Percentiles rank a stretch among this genome's conserved stretches.
Conservation (phyloP, 768 basidiomycete species). For the Termitomyces titanicus region DNA sequence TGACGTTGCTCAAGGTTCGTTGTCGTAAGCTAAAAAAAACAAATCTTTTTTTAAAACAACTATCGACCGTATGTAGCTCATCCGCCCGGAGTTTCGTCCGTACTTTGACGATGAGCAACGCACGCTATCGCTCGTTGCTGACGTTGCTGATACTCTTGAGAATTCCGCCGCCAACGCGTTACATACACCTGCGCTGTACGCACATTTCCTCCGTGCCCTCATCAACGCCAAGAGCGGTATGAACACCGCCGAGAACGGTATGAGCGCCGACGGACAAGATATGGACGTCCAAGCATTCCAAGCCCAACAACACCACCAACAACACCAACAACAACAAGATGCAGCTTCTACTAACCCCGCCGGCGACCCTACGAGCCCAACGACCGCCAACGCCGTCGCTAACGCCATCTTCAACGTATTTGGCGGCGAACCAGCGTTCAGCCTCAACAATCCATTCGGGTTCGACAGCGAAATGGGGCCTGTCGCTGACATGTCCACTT, state of each 20-base stretch:
- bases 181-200: constrained; percentile 91
- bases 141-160: constrained; percentile 80
- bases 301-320: neutral
- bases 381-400: neutral
- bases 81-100: constrained; percentile 79
- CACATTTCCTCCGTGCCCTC: constrained; percentile 75
- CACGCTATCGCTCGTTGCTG: constrained; percentile 67
- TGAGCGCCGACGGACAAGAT: neutral
- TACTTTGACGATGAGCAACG: constrained; percentile 73
- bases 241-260: neutral
- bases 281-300: neutral
- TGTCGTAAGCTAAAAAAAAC: too few species aligned
- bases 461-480: constrained; percentile 85
- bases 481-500: constrained; percentile 75
- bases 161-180: constrained; percentile 69
- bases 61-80: too few species aligned
- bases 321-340: neutral
- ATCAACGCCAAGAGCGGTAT: constrained; percentile 44
- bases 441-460: constrained; percentile 58
- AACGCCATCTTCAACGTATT: constrained; percentile 5
- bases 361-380: neutral
- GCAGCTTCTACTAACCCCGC: too few species aligned
- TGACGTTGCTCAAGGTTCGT: constrained; percentile 86
- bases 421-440: constrained; percentile 22
- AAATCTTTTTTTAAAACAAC: too few species aligned